Conservation (phyloP, 768 basidiomycete genomes). For the Fomitopsis serialis region DNA sequence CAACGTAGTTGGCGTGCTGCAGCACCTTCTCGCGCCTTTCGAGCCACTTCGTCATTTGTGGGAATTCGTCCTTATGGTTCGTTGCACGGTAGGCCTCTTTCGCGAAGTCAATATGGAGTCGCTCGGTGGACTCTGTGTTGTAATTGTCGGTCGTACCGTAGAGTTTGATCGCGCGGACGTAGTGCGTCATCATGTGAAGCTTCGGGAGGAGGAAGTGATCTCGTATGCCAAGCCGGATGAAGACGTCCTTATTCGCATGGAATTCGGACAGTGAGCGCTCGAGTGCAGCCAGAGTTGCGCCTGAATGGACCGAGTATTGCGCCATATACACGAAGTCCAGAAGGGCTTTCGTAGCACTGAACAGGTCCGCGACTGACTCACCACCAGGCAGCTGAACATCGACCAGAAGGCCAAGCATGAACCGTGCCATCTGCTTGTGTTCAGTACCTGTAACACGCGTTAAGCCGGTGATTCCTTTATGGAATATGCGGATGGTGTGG, state of each 20-base stretch:
- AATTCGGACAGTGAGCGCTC: conserved; percentile 11
- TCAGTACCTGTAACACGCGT: too few species aligned
- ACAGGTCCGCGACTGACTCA: too few species aligned
- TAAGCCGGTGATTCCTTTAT: too few species aligned
- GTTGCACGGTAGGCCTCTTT: too few species aligned
- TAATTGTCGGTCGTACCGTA: conserved; percentile 18
- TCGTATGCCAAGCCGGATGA: conserved; percentile 17
- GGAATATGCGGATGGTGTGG: too few species aligned
- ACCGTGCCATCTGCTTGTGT: too few species aligned
- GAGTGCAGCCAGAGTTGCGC: conserved; percentile 6
- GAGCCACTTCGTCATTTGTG: conserved; percentile 13
- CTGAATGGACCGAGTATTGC: conserved; percentile 16
- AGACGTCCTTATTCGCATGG: conserved; percentile 21
- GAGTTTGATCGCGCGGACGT: conserved; percentile 8
- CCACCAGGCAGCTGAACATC: too few species aligned
- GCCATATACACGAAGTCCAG: conserved; percentile 23
- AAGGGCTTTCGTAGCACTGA: too few species aligned
- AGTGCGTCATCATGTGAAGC: conserved; percentile 17
- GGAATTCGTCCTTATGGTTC: conserved; percentile 10
- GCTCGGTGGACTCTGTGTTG: too few species aligned
- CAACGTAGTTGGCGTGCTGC: conserved; percentile 6
- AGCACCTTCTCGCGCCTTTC: conserved; percentile 9
- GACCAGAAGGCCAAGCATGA: too few species aligned
- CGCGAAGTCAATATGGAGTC: too few species aligned
- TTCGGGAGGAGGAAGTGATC: conserved; percentile 20